These are phyloP conservation scores for Cystobasidiaceae sp. DNA, from an alignment of 1,284 basidiomycete species.

Conservation along the genomic window DNA sequence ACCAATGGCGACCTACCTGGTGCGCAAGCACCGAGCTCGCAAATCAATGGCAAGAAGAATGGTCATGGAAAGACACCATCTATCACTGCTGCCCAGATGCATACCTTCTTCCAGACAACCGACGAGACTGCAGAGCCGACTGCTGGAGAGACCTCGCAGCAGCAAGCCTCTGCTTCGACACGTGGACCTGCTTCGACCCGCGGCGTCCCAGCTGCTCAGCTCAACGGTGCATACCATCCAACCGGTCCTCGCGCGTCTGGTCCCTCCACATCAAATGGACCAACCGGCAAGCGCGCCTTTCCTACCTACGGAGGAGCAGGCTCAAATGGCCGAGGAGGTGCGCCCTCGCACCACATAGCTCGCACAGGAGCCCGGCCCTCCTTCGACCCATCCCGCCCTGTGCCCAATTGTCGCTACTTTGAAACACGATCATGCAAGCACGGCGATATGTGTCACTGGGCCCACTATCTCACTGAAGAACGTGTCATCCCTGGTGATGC, in stretches of 20 bases:
- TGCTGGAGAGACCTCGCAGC: neutral
- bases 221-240: too few species aligned
- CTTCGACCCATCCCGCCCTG: neutral
- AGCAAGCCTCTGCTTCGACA: neutral
- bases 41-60: too few species aligned
- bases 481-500: neutral
- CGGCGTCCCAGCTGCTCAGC: too few species aligned
- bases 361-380: neutral
- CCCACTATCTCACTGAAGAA: slow-evolving; percentile 7
- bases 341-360: neutral
- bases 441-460: slow-evolving; percentile 14
- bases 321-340: too few species aligned
- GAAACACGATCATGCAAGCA: slow-evolving; percentile 4
- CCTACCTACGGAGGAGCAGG: neutral
- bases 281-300: too few species aligned
- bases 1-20: neutral
- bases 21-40: too few species aligned
- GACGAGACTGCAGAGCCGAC: neutral
- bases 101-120: slow-evolving; percentile 28
- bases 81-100: slow-evolving; percentile 12
- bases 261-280: too few species aligned
- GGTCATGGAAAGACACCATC: neutral
- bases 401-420: slow-evolving; percentile 7
- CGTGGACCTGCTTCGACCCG: neutral
- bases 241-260: neutral